These are phyloP conservation scores for Teratosphaeria viscida DNA, from an alignment of 2,329 filamentous ascomycete genomes.

Conservation along the genomic window DNA sequence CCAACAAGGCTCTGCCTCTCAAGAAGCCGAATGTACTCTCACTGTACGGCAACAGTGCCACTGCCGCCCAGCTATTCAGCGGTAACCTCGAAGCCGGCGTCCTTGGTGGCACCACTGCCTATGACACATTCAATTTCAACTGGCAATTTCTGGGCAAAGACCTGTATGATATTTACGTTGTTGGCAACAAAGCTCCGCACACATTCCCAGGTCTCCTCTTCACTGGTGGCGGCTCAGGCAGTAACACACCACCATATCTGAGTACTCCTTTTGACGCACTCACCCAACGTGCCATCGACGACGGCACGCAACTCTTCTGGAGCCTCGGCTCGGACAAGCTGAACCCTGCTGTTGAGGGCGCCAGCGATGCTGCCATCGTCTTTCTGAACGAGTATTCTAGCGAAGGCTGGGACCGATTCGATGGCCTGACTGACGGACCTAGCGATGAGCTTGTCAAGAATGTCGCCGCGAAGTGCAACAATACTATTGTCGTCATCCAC, in stretches of 20 bases:
- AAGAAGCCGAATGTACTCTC: slow-evolving; percentile 31
- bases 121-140: slow-evolving; percentile 30
- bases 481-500: slow-evolving; percentile 89
- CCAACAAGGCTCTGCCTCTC: slow-evolving; percentile 45
- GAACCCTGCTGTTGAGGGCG: slow-evolving; percentile 45
- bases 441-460: slow-evolving; percentile 74
- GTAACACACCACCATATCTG: slow-evolving; percentile 53
- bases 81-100: slow-evolving; percentile 60
- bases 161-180: not conserved
- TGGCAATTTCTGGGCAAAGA: not conserved
- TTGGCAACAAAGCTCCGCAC: not conserved
- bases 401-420: slow-evolving; percentile 74
- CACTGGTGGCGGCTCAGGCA: slow-evolving; percentile 48
- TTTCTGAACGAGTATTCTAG: slow-evolving; percentile 77
- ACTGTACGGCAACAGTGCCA: slow-evolving; percentile 40
- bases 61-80: slow-evolving; percentile 63
- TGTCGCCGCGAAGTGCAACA: slow-evolving; percentile 65
- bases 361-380: slow-evolving; percentile 47
- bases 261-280: slow-evolving; percentile 56
- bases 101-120: slow-evolving; percentile 53
- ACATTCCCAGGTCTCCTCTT: not conserved
- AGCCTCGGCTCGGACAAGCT: slow-evolving; percentile 52
- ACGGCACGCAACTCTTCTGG: slow-evolving; percentile 27
- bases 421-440: slow-evolving; percentile 75
- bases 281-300: slow-evolving; percentile 29